Evolutionary conservation across 2,329 filamentous ascomycete genomes (phyloP).

Genomic region (Tolypocladium tundrense): DNA sequence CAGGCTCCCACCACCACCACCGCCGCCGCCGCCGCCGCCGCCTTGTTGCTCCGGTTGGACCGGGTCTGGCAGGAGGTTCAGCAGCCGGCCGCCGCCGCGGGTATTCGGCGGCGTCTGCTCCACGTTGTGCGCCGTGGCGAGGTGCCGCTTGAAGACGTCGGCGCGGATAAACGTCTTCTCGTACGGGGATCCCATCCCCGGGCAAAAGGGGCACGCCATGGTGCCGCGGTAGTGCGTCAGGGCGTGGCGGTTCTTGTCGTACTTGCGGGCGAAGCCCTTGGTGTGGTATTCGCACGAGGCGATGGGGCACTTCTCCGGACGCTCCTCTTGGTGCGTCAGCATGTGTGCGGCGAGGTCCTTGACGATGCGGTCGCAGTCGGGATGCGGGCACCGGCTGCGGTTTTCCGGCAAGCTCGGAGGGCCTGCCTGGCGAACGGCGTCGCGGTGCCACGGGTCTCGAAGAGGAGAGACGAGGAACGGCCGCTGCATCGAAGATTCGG

Average conservation of each 20-base stretch:
- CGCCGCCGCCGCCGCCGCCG: neutral
- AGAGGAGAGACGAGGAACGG: slow-evolving; percentile 3
- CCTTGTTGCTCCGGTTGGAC: neutral
- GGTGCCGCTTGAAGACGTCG: slow-evolving; percentile 92
- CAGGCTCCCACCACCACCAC: slow-evolving; percentile 19
- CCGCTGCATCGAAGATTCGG: slow-evolving; percentile 7
- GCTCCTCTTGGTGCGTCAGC: slow-evolving; percentile 88
- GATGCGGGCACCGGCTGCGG: slow-evolving; percentile 42
- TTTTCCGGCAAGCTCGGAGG: slow-evolving; percentile 24
- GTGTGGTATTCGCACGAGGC: slow-evolving; percentile 85
- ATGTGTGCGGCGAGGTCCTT: slow-evolving; percentile 75
- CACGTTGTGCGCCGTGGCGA: slow-evolving; percentile 86
- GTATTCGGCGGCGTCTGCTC: slow-evolving; percentile 91
- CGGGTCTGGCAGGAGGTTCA: slow-evolving; percentile 2
- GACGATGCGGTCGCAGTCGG: slow-evolving; percentile 48
- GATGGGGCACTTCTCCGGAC: slow-evolving; percentile 94
- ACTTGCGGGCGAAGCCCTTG: slow-evolving; percentile 93
- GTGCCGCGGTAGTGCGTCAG: slow-evolving; percentile 96
- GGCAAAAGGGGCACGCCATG: slow-evolving; percentile 96
- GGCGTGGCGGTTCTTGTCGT: slow-evolving; percentile 95
- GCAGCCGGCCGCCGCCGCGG: slow-evolving; percentile 27
- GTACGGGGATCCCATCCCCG: slow-evolving; percentile 72
- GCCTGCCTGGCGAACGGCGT: slow-evolving; percentile 17
- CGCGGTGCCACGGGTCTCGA: slow-evolving; percentile 12
- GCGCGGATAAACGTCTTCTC: slow-evolving; percentile 96